A percentile compares a stretch with the other conserved stretches of the same genome.
phyloP scores from a whole-genome alignment of 75 land plant species.

The Sequoiadendron giganteum region DNA sequence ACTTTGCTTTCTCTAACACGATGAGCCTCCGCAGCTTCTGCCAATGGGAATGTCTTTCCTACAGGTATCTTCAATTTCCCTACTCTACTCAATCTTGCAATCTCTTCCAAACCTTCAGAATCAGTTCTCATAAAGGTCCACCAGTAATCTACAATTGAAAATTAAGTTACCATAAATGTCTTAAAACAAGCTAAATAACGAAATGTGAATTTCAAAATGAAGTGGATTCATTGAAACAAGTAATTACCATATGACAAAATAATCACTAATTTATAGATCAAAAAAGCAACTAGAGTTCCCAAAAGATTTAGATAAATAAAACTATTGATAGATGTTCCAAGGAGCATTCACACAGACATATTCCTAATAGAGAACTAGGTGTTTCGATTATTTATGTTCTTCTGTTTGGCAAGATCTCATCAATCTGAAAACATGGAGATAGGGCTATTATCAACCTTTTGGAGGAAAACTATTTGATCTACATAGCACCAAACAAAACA shows the following conservation, averaged over 20 bases:
- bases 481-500: neutral
- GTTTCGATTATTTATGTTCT: neutral
- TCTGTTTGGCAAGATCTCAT: neutral
- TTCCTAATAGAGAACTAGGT: neutral
- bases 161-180: neutral
- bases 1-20: constrained; percentile 67
- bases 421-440: neutral
- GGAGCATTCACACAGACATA: neutral
- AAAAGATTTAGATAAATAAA: neutral
- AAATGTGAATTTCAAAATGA: neutral
- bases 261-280: neutral
- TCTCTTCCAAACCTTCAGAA: constrained; percentile 82
- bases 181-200: neutral
- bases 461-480: neutral
- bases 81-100: constrained; percentile 60
- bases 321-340: neutral
- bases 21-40: constrained; percentile 83
- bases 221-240: neutral
- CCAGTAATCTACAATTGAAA: constrained; percentile 57
- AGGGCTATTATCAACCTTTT: neutral
- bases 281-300: neutral
- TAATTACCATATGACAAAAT: neutral
- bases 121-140: constrained; percentile 95
- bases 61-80: constrained; percentile 87
- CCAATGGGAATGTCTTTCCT: constrained; percentile 71